Percentiles rank a stretch among this genome's conserved stretches.
Evolutionary conservation across 2,329 filamentous ascomycete species (phyloP).

Genomic region (Microdochium paspali): DNA sequence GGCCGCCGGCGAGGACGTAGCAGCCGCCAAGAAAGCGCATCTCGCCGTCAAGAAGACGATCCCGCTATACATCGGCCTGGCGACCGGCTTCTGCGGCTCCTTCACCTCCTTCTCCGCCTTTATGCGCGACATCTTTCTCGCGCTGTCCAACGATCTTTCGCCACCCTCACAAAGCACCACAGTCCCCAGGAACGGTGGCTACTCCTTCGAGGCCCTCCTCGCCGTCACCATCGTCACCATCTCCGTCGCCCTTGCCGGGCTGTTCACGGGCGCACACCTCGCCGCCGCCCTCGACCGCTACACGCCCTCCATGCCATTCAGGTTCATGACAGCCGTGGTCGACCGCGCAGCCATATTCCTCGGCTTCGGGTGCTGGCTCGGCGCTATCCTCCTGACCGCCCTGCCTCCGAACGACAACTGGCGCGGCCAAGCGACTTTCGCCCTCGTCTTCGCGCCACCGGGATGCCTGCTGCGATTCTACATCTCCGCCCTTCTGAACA

Average conservation of each 20-base stretch:
- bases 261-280: conserved; percentile 67
- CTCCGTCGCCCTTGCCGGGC: conserved; percentile 57
- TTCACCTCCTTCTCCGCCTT: conserved; percentile 88
- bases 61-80: conserved; percentile 77
- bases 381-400: conserved; percentile 60
- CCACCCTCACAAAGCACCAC: conserved; percentile 27
- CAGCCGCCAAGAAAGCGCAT: conserved; percentile 46
- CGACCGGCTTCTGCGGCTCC: conserved; percentile 81
- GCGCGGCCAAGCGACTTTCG: conserved; percentile 68
- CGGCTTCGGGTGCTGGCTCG: conserved; percentile 69
- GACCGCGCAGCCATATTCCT: conserved; percentile 57
- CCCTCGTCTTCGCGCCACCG: conserved; percentile 72
- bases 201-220: conserved; percentile 73
- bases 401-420: conserved; percentile 61
- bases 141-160: conserved; percentile 64
- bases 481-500: conserved; percentile 61
- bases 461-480: conserved; percentile 74
- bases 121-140: conserved; percentile 70
- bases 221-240: conserved; percentile 68
- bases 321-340: conserved; percentile 46
- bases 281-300: conserved; percentile 51
- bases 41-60: conserved; percentile 70
- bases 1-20: conserved; percentile 27
- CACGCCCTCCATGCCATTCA: conserved; percentile 51
- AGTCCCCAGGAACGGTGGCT: conserved; percentile 55